A percentile compares a stretch with the other conserved stretches of the same genome.
phyloP scores from a whole-genome alignment of 2,329 filamentous ascomycete species.

The Ceratocystis colombiana region DNA sequence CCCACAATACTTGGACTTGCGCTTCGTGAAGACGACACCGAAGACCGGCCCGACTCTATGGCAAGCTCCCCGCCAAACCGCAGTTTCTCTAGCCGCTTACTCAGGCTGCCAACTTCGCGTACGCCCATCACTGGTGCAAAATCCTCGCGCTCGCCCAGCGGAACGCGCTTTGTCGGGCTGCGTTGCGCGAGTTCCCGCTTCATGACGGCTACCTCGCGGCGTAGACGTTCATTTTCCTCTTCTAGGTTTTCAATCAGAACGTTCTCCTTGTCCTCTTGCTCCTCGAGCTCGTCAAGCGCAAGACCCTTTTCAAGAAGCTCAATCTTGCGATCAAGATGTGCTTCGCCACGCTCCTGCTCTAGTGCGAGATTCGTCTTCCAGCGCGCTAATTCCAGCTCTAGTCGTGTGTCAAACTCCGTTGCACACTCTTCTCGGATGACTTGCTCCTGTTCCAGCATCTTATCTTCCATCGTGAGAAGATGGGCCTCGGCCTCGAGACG shows the following conservation, averaged over 20 bases:
- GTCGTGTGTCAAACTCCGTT: slow-evolving; percentile 68
- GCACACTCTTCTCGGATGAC: slow-evolving; percentile 83
- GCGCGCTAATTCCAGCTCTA: slow-evolving; percentile 64
- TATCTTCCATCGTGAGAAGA: slow-evolving; percentile 58
- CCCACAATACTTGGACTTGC: slow-evolving; percentile 7
- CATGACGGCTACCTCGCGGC: slow-evolving; percentile 53
- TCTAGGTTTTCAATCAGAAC: slow-evolving; percentile 54
- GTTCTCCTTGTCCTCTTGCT: slow-evolving; percentile 48
- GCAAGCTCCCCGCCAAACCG: slow-evolving; percentile 10
- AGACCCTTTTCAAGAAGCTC: slow-evolving; percentile 50
- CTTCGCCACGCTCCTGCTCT: slow-evolving; percentile 69
- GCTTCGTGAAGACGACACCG: not conserved
- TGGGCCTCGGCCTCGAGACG: slow-evolving; percentile 63
- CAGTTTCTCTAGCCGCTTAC: slow-evolving; percentile 21
- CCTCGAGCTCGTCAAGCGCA: slow-evolving; percentile 29
- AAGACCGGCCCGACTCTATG: not conserved
- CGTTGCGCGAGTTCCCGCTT: slow-evolving; percentile 54
- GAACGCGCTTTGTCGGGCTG: slow-evolving; percentile 52
- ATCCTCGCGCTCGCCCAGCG: slow-evolving; percentile 47
- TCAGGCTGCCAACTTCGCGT: slow-evolving; percentile 19
- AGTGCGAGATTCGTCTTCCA: slow-evolving; percentile 71
- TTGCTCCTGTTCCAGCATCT: slow-evolving; percentile 60
- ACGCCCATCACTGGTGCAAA: slow-evolving; percentile 28
- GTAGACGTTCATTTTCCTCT: slow-evolving; percentile 59
- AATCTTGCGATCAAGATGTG: slow-evolving; percentile 80